phyloP scores from a whole-genome alignment of 805 yeast species.

The Nakazawaea populi region DNA sequence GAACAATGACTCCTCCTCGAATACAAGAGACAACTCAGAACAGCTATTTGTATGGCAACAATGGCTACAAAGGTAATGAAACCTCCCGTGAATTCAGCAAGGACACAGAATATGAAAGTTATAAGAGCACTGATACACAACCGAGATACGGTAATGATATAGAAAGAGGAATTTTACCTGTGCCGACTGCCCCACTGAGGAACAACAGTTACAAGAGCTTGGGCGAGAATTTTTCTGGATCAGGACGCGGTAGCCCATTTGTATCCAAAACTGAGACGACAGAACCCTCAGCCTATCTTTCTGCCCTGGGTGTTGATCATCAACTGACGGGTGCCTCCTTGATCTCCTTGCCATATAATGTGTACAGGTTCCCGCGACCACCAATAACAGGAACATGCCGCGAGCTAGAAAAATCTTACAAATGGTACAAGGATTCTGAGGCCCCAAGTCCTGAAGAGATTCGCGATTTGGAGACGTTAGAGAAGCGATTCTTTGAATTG shows the following conservation, averaged over 20 bases:
- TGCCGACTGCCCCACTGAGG: neutral
- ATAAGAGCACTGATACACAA: no score
- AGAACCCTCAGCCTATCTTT: no score
- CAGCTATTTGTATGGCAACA: no score
- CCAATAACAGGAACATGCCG: neutral
- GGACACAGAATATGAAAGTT: no score
- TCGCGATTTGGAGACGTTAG: neutral
- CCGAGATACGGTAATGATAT: neutral
- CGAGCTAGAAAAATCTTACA: neutral
- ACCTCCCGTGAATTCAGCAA: no score
- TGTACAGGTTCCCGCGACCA: neutral
- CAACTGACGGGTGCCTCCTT: neutral
- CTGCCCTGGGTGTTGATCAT: neutral
- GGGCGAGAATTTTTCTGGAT: neutral
- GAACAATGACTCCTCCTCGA: no score
- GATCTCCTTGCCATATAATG: neutral
- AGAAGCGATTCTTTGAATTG: neutral
- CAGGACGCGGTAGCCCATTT: no score
- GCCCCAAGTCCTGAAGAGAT: neutral
- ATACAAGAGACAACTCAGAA: no score
- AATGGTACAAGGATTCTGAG: neutral
- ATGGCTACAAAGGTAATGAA: no score
- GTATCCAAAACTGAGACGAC: no score
- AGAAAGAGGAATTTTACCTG: neutral
- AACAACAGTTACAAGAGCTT: neutral